A percentile compares a stretch with the other conserved stretches of the same genome.
Evolutionary conservation across 1,284 basidiomycete species (phyloP).

Genomic region (Trichosporon sp.): DNA sequence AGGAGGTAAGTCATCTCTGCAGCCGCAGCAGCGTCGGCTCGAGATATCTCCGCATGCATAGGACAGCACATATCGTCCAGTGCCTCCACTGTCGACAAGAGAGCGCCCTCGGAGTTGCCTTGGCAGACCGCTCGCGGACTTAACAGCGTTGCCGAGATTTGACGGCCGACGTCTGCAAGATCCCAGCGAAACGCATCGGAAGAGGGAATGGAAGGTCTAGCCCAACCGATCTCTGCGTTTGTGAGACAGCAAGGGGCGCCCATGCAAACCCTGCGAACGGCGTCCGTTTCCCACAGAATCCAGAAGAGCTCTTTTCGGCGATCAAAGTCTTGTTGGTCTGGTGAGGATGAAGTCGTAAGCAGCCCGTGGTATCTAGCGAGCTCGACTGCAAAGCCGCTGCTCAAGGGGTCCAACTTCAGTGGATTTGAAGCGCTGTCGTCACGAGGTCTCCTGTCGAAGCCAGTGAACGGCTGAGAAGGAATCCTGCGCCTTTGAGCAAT

Average conservation of each 20-base stretch:
- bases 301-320: not conserved
- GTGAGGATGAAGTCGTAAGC: not conserved
- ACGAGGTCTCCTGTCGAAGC: not conserved
- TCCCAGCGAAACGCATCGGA: not conserved
- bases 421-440: not conserved
- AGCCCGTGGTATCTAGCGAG: not conserved
- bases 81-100: not conserved
- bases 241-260: not conserved
- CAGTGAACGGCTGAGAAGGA: not conserved
- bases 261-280: not conserved
- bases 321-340: not conserved
- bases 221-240: not conserved
- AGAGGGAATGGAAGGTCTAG: not conserved
- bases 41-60: no score
- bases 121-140: not conserved
- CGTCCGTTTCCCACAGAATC: slow-evolving; percentile 1
- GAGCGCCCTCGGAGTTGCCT: not conserved
- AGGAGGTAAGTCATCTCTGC: not conserved
- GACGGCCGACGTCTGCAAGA: not conserved
- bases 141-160: not conserved
- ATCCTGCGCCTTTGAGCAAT: not conserved
- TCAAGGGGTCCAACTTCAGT: not conserved
- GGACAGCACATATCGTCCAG: not conserved
- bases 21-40: not conserved
- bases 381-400: not conserved